phyloP scores from a whole-genome alignment of 2,329 filamentous ascomycete species.

The Monosporascus sp. region DNA sequence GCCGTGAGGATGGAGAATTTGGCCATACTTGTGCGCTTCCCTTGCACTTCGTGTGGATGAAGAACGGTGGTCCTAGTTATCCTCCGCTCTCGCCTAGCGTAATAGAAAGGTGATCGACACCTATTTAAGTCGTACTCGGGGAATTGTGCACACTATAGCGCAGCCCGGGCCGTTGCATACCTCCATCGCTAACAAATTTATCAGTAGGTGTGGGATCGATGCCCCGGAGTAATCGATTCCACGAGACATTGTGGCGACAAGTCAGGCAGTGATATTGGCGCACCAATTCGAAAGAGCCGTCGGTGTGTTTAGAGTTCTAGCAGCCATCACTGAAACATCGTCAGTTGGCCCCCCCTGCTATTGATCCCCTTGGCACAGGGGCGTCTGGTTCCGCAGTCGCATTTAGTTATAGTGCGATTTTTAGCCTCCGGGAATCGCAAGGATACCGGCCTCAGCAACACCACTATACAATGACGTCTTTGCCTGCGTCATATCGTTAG shows the following conservation, averaged over 20 bases:
- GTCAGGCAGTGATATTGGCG: not conserved
- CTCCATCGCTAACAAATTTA: not conserved
- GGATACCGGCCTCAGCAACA: not conserved
- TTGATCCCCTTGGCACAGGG: not conserved
- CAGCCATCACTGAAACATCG: not conserved
- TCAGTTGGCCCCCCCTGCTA: not conserved
- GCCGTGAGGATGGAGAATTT: constrained; percentile 29
- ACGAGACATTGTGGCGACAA: not conserved
- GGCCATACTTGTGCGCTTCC: constrained; percentile 9
- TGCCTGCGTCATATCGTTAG: too few relatives aligned
- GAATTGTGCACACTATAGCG: too few relatives aligned
- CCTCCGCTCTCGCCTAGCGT: not conserved
- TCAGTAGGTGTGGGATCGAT: not conserved
- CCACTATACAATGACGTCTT: too few relatives aligned
- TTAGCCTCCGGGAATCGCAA: not conserved
- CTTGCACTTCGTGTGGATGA: not conserved
- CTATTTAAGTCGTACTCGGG: not conserved
- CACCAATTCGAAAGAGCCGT: not conserved
- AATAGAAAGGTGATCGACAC: not conserved
- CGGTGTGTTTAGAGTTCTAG: not conserved
- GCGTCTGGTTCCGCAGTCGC: not conserved
- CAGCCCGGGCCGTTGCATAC: not conserved
- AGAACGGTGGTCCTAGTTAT: not conserved
- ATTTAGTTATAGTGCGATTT: not conserved
- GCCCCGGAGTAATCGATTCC: not conserved